Conservation (phyloP, 331 rosid genomes). For the Rosa hybrid region DNA sequence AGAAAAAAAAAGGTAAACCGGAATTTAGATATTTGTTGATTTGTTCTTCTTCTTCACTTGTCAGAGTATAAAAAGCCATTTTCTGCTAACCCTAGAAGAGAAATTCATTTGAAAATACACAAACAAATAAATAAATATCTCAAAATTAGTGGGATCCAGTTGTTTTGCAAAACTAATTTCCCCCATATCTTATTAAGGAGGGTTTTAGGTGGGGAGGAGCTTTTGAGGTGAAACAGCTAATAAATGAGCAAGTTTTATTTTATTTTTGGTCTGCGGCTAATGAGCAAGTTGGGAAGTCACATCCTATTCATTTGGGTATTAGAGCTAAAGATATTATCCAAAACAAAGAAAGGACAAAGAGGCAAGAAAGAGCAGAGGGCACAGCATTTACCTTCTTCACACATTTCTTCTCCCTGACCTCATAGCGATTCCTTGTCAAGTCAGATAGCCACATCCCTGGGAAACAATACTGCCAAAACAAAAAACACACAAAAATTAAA, state of each 20-base stretch:
- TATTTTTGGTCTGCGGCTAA: neutral
- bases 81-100: neutral
- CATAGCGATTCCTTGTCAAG: conserved; percentile 66
- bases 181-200: neutral
- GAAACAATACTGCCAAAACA: conserved; percentile 59
- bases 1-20: neutral
- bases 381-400: conserved; percentile 61
- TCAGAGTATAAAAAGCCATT: neutral
- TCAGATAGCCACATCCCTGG: conserved; percentile 78
- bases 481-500: conserved; percentile 11
- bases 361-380: neutral
- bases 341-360: neutral
- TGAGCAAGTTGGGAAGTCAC: neutral
- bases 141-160: conserved; percentile 9
- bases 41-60: neutral
- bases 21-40: neutral
- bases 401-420: conserved; percentile 75
- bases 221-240: neutral
- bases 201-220: neutral
- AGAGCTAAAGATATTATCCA: neutral
- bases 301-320: neutral
- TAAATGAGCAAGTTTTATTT: too few species aligned
- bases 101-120: neutral
- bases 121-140: neutral
- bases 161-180: neutral